Conservation (phyloP, 208 protist species). For the Wallacemonas rigidus region DNA sequence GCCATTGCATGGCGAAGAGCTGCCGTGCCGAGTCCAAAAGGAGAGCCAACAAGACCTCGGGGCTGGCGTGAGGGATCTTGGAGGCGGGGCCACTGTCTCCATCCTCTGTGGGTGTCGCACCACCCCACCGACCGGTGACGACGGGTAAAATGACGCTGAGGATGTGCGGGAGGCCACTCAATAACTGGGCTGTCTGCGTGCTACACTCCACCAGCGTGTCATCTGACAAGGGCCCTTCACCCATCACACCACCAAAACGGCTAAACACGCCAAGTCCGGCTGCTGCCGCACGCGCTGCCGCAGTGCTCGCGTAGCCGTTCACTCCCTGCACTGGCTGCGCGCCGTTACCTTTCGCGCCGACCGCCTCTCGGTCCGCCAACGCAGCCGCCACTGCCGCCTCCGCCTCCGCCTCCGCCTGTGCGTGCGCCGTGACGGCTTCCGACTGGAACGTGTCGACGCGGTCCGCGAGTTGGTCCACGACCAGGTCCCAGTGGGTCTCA, state of each 20-base stretch:
- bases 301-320: conserved; percentile 9
- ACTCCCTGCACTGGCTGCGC: background rate
- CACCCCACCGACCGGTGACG: background rate
- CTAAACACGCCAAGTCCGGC: background rate
- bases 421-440: background rate
- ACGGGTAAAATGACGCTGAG: conserved; percentile 24
- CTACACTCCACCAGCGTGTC: conserved; percentile 74
- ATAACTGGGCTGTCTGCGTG: conserved; percentile 55
- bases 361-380: background rate
- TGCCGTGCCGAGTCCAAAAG: conserved; percentile 45
- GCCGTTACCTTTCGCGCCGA: too few relatives aligned
- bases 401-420: conserved; percentile 4
- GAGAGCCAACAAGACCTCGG: conserved; percentile 49
- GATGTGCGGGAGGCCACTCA: conserved; percentile 73
- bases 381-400: conserved; percentile 4
- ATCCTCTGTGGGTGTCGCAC: background rate
- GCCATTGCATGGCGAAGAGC: conserved; percentile 79
- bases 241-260: conserved; percentile 10
- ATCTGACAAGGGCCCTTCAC: conserved; percentile 35
- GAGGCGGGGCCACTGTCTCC: background rate
- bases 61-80: conserved; percentile 21
- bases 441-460: background rate
- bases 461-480: conserved; percentile 1
- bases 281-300: conserved; percentile 6
- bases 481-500: conserved; percentile 1